These are phyloP conservation scores for Priceomyces carsonii DNA, from an alignment of 805 yeast genomes.

Conservation along the genomic window DNA sequence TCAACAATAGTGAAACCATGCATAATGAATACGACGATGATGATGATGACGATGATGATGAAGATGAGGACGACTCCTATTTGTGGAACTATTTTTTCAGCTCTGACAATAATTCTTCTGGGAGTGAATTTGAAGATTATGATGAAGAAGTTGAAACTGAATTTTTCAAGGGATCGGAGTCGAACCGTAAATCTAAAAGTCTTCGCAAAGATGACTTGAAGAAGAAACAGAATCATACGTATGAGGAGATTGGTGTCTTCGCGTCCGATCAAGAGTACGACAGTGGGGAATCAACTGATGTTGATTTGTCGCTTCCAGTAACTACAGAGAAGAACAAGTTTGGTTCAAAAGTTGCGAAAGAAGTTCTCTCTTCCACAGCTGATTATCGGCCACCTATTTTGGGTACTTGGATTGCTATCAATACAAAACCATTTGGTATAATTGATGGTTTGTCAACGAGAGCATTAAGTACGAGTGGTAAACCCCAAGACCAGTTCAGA, in stretches of 20 bases:
- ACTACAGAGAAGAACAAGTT: slow-evolving; percentile 49
- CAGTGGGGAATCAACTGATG: slow-evolving; percentile 93
- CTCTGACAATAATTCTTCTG: slow-evolving; percentile 36
- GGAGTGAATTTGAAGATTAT: slow-evolving; percentile 20
- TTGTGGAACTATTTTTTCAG: slow-evolving; percentile 74
- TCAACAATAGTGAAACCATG: too few species aligned
- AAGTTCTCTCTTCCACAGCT: slow-evolving; percentile 82
- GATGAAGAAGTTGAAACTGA: slow-evolving; percentile 15
- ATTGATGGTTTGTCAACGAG: slow-evolving; percentile 94
- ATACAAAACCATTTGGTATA: slow-evolving; percentile 83
- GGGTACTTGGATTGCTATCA: slow-evolving; percentile 87
- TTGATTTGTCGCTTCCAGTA: slow-evolving; percentile 80
- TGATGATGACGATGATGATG: slow-evolving; percentile 37
- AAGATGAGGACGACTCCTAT: slow-evolving; percentile 67
- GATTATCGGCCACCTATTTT: slow-evolving; percentile 88
- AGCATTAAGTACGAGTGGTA: slow-evolving; percentile 43
- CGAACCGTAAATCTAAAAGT: slow-evolving; percentile 22
- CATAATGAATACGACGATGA: too few species aligned
- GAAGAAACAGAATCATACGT: slow-evolving; percentile 3
- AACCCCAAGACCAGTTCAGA: slow-evolving; percentile 14
- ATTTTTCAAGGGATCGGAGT: slow-evolving; percentile 19
- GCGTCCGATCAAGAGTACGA: slow-evolving; percentile 33
- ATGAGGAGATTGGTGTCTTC: slow-evolving; percentile 4
- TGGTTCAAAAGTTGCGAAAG: slow-evolving; percentile 87
- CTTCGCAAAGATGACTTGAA: slow-evolving; percentile 17